Conservation (phyloP, 192 early-diverging fungal genomes). For the Diversispora epigaea region DNA sequence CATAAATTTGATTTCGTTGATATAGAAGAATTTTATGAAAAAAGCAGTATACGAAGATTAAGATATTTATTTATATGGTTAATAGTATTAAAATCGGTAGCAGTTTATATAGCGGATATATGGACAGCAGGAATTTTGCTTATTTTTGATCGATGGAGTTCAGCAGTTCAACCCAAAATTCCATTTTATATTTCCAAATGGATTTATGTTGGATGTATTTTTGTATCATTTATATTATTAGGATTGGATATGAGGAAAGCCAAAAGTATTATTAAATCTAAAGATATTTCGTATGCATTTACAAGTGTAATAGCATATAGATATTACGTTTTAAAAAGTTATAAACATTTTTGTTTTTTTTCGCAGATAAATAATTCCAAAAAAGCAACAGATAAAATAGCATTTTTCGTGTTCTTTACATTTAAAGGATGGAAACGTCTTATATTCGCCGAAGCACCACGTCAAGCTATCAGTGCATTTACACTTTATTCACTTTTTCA, state of each 20-base stretch:
- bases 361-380: conserved; percentile 63
- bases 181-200: conserved; percentile 51
- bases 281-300: conserved; percentile 77
- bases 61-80: conserved; percentile 61
- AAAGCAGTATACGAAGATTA: conserved; percentile 44
- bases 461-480: conserved; percentile 67
- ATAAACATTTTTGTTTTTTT: conserved; percentile 84
- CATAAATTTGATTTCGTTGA: conserved; percentile 90
- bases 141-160: conserved; percentile 40
- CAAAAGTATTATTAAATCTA: conserved; percentile 55
- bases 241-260: conserved; percentile 71
- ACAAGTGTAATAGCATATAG: conserved; percentile 74
- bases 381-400: conserved; percentile 64
- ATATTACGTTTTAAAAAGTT: conserved; percentile 71
- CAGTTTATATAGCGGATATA: conserved; percentile 81
- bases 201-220: conserved; percentile 61
- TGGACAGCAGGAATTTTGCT: conserved; percentile 69
- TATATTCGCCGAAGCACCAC: conserved; percentile 78
- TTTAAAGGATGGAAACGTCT: conserved; percentile 85
- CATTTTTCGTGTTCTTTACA: conserved; percentile 87
- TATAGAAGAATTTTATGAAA: conserved; percentile 67
- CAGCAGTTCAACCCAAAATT: conserved; percentile 41
- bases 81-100: conserved; percentile 66
- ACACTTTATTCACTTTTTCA: conserved; percentile 47
- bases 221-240: conserved; percentile 68